Evolutionary conservation across 495 filamentous ascomycete genomes (phyloP), one percentile per base, ranked within the genome.

Genomic region (Penicillium dipodomyicola): DNA sequence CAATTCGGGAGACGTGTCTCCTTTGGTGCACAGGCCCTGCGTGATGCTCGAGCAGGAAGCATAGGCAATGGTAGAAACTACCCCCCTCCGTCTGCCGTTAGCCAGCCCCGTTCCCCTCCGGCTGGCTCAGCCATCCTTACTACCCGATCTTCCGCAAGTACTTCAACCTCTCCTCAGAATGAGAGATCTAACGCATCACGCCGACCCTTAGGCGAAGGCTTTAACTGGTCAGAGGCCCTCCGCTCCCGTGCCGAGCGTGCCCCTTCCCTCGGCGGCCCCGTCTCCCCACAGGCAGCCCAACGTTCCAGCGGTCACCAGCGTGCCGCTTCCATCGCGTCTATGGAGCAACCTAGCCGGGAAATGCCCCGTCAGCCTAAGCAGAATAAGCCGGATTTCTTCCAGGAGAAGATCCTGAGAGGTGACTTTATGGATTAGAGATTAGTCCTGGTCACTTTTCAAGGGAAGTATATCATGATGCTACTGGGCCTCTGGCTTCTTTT

Each of bases 181-280:
- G 72, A 76, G 63, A 72, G 56, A 67, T 77, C 76, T 80, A 73
- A 77, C 74, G 35, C 60, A 57, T 73, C 71, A 48, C 68, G 73
- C 64, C 71, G 85, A 75, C 79, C 65, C 68, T 74, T 81, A 93
- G 90, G 90, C 78, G 90, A 92, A 83, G 88, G 86, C 69, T 94
- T 91, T 80, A 93, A 94, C 72, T 96, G 92, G 89, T 89, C 90
- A 73, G 92, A 96, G 74, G 90, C 93, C 75, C 84, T 96, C 78
- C 90, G 90, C 68, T 84, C 84, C 63, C 86, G 91, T 60, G 92
- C 92, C 61, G 89, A 95, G 73, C 90, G 91, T 72, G 84, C 83
- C 62, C 88, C 91, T 52, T 84, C 88, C 43, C 64, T 76, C 50
- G 74, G 63, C 64, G 77, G 67, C 74, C 59, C 81, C 75, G 62